Base-by-base conservation (phyloP, 2,329 filamentous ascomycete genomes). In the Tolypocladium inflatum region DNA sequence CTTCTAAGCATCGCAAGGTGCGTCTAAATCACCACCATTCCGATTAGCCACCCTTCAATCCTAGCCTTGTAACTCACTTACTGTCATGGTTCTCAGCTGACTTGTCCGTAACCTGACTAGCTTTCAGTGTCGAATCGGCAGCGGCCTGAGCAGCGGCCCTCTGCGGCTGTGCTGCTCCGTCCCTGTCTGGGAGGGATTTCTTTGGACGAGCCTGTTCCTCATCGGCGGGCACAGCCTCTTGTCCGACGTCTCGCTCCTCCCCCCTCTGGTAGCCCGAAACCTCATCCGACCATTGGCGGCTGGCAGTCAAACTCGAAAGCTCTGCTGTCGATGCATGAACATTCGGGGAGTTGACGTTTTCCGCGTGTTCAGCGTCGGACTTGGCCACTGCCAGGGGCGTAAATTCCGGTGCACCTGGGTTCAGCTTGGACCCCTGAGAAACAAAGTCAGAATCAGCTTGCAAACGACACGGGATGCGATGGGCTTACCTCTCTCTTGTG, bases 331-430 rank as follows among this genome's bases (percentile, higher is more conserved):
- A 17, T 33, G 15, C 52, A 30, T n/a, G 38, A 13, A 35, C 42
- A 3, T n/a, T 13, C 4, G 19, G n/a, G 9, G 54, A 30, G 45
- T 54, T 35, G 50, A 26, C 17, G 39, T 50, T 57, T 39, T 57
- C 39, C 15, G 52, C 50, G 39, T 38, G 4, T 26, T 54, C 39
- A 10, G 30, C 11, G 10, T n/a, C 26, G 26, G 33, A 37, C 15
- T 42, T 38, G n/a, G 37, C 17, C 35, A 35, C 5, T 42, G 54
- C 51, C 23, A 75, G 75, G 54, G 81, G 81, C 1, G 80, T 83
- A 60, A 84, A 84, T 56, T 78, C 76, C 51, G 79, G 76, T 35
- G 81, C 81, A 63, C 76, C 72, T 38, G 81, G 81, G 68, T 84
- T 84, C 64, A 84, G 70, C 65, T 73, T 80, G 60, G 74, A 78